These are phyloP conservation scores for Aspergillus nomiae DNA, from an alignment of 2,329 filamentous ascomycete genomes.

Conservation along the genomic window DNA sequence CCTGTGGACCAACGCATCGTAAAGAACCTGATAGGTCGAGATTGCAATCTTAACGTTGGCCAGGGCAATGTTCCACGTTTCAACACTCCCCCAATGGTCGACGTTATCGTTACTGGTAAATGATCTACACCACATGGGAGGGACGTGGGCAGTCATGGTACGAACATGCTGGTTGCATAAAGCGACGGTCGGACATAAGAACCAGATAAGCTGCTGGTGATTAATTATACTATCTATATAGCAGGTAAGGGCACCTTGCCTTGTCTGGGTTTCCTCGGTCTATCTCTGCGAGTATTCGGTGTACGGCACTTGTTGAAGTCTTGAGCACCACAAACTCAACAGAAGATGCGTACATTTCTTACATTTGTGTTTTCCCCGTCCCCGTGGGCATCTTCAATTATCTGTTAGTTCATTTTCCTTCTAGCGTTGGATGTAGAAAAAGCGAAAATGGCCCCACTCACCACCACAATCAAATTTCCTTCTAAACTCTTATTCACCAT, in stretches of 20 bases:
- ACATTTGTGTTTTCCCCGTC: slow-evolving; percentile 12
- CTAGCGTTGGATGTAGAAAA: too few relatives aligned
- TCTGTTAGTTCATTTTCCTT: too few relatives aligned
- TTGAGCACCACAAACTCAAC: neutral
- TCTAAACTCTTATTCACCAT: slow-evolving; percentile 7
- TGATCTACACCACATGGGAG: neutral
- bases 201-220: slow-evolving; percentile 4
- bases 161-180: slow-evolving; percentile 5
- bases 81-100: slow-evolving; percentile 1
- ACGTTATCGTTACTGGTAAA: slow-evolving; percentile 10
- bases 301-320: neutral
- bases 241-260: neutral
- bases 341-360: neutral
- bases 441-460: neutral
- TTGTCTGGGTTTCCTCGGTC: slow-evolving; percentile 3
- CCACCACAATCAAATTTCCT: slow-evolving; percentile 9
- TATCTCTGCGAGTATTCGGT: neutral
- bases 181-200: slow-evolving; percentile 9
- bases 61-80: slow-evolving; percentile 7
- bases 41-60: slow-evolving; percentile 1
- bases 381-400: neutral
- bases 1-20: slow-evolving; percentile 7
- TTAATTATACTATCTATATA: neutral
- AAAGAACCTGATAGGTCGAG: slow-evolving; percentile 9
- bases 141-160: slow-evolving; percentile 1